A percentile compares a stretch with the other conserved stretches of the same genome.
These are phyloP conservation scores for Passiflora organensis DNA, from an alignment of 345 rosid species.

Conservation along the genomic window DNA sequence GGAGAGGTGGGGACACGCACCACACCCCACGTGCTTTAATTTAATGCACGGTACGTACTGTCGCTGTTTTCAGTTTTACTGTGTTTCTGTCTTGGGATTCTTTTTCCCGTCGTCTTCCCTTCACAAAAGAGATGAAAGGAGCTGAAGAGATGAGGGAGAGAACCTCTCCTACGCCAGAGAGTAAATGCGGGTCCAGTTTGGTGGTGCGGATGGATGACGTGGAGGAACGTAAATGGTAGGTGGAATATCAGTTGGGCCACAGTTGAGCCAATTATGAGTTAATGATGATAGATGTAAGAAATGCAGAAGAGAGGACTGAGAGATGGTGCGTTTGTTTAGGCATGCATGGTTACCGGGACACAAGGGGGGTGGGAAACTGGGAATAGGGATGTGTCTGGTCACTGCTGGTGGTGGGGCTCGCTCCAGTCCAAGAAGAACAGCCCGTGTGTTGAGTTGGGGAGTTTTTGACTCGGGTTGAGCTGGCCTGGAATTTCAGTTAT, in stretches of 20 bases:
- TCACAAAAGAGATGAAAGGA: too few species aligned
- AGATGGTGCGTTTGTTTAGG: too few species aligned
- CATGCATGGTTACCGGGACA: too few species aligned
- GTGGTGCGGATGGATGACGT: neutral
- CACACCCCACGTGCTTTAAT: conserved; percentile 3
- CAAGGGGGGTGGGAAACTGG: neutral
- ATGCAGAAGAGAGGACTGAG: too few species aligned
- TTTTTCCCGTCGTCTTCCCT: neutral
- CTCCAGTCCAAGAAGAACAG: neutral
- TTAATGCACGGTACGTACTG: conserved; percentile 5
- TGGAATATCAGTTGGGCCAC: neutral
- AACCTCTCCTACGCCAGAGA: too few species aligned
- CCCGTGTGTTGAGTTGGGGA: too few species aligned
- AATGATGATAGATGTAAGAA: conserved; percentile 12
- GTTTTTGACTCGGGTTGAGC: too few species aligned
- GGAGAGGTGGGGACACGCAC: neutral
- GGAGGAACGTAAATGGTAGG: neutral
- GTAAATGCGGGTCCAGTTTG: too few species aligned
- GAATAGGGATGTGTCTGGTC: too few species aligned
- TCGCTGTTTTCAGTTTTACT: neutral
- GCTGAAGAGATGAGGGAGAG: too few species aligned
- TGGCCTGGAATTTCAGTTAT: too few species aligned
- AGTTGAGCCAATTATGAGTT: conserved; percentile 3
- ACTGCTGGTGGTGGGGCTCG: too few species aligned
- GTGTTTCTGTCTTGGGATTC: neutral